phyloP scores from a whole-genome alignment of 2,329 filamentous ascomycete genomes.

The Penicillium decumbens region DNA sequence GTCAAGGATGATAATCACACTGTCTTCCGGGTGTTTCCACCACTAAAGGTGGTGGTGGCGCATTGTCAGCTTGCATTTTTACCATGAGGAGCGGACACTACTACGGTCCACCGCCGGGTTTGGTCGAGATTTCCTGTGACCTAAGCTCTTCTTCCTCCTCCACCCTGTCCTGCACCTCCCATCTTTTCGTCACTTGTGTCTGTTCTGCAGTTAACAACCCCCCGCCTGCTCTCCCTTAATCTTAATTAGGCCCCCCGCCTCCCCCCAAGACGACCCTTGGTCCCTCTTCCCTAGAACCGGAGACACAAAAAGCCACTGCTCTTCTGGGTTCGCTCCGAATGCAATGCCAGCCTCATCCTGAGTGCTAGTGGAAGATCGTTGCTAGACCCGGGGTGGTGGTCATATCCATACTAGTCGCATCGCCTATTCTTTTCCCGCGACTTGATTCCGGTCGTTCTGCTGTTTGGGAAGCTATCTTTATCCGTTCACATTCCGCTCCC shows the following conservation, averaged over 20 bases:
- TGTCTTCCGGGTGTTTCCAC: not conserved
- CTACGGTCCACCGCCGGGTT: slow-evolving; percentile 14
- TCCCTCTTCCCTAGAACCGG: slow-evolving; percentile 1
- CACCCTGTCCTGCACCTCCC: slow-evolving; percentile 1
- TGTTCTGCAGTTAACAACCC: not conserved
- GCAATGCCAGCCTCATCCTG: slow-evolving; percentile 27
- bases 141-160: not conserved
- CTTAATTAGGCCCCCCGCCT: not conserved
- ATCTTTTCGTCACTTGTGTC: not conserved
- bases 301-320: slow-evolving; percentile 1
- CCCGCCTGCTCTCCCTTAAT: not conserved
- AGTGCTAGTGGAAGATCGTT: slow-evolving; percentile 17
- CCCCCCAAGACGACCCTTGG: slow-evolving; percentile 8
- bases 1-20: not conserved
- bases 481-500: slow-evolving; percentile 9
- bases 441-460: slow-evolving; percentile 3
- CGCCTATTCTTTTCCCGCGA: slow-evolving; percentile 3
- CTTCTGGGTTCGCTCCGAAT: slow-evolving; percentile 12
- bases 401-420: slow-evolving; percentile 6
- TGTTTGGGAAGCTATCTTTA: slow-evolving; percentile 12
- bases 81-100: not conserved
- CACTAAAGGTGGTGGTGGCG: slow-evolving; percentile 8
- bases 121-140: slow-evolving; percentile 9
- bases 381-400: slow-evolving; percentile 13
- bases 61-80: slow-evolving; percentile 13